Percentiles rank a stretch among this genome's conserved stretches.
Evolutionary conservation across 305 asterid genomes (phyloP).

Genomic region (Fraxinus greggii): DNA sequence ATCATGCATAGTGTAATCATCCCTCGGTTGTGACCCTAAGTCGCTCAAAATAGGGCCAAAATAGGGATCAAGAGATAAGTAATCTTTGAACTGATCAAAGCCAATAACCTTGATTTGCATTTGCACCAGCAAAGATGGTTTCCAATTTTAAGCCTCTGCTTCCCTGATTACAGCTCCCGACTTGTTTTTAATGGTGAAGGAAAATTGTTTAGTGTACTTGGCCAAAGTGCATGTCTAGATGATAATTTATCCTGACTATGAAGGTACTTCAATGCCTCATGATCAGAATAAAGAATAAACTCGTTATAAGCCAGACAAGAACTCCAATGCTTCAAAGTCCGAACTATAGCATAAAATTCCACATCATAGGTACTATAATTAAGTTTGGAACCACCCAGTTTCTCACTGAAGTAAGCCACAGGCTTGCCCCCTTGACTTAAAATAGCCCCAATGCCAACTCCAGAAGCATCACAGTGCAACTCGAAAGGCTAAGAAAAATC

Average conservation of each 20-base stretch:
- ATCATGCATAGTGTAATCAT: neutral
- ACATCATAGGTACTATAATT: no score
- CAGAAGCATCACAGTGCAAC: neutral
- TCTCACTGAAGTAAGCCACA: neutral
- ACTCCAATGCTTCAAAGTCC: no score
- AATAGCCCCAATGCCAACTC: neutral
- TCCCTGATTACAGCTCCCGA: neutral
- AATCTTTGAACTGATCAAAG: neutral
- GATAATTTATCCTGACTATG: no score
- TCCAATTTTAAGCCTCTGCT: neutral
- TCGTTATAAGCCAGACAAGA: no score
- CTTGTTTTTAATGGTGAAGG: neutral
- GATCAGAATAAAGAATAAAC: no score
- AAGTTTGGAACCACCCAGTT: neutral
- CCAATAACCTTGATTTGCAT: neutral
- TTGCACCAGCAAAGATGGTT: neutral
- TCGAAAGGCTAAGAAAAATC: neutral
- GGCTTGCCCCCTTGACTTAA: neutral
- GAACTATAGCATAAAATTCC: no score
- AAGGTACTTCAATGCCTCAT: no score
- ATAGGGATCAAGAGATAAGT: neutral
- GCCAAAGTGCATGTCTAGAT: no score
- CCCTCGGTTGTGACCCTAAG: rapidly evolving
- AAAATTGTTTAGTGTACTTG: neutral
- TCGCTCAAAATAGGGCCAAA: neutral